These are phyloP conservation scores for Leucoagaricus sp. DNA, from an alignment of 1,284 basidiomycete species.

Conservation along the genomic window DNA sequence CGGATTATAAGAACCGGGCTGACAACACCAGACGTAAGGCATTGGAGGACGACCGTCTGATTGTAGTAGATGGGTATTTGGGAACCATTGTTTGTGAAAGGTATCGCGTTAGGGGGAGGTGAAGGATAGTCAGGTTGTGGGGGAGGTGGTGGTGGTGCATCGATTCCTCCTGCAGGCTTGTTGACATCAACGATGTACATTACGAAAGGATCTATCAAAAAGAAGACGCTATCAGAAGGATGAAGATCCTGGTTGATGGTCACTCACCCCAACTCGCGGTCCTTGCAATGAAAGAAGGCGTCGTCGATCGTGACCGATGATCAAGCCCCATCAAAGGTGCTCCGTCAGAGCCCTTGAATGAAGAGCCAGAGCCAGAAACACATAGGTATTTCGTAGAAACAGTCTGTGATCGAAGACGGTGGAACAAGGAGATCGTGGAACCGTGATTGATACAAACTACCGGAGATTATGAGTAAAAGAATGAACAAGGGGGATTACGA, in stretches of 20 bases:
- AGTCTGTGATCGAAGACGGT: conserved; percentile 90
- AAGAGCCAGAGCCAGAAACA: conserved; percentile 87
- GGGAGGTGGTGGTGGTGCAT: conserved; percentile 75
- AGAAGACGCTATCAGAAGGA: conserved; percentile 20
- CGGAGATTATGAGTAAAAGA: conserved; percentile 16
- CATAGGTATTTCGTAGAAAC: conserved; percentile 96
- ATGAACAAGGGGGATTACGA: conserved; percentile 17
- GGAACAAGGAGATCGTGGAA: conserved; percentile 93
- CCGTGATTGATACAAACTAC: conserved; percentile 94
- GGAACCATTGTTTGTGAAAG: conserved; percentile 77
- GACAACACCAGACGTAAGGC: conserved; percentile 90
- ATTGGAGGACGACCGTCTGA: conserved; percentile 93
- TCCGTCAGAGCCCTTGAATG: conserved; percentile 90
- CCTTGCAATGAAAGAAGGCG: conserved; percentile 82
- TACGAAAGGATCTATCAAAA: conserved; percentile 81
- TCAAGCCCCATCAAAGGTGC: conserved; percentile 81
- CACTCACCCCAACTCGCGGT: conserved; percentile 81
- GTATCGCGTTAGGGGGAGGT: conserved; percentile 86
- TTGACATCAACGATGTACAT: conserved; percentile 93
- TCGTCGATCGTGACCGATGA: conserved; percentile 66
- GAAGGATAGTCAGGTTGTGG: conserved; percentile 85
- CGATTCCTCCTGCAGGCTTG: conserved; percentile 71
- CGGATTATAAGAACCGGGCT: conserved; percentile 93
- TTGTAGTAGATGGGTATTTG: conserved; percentile 93
- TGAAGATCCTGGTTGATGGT: conserved; percentile 16